Percentiles rank a stretch among this genome's conserved stretches.
Conservation (phyloP, 2,329 filamentous ascomycete species). For the Colletotrichum sp. region DNA sequence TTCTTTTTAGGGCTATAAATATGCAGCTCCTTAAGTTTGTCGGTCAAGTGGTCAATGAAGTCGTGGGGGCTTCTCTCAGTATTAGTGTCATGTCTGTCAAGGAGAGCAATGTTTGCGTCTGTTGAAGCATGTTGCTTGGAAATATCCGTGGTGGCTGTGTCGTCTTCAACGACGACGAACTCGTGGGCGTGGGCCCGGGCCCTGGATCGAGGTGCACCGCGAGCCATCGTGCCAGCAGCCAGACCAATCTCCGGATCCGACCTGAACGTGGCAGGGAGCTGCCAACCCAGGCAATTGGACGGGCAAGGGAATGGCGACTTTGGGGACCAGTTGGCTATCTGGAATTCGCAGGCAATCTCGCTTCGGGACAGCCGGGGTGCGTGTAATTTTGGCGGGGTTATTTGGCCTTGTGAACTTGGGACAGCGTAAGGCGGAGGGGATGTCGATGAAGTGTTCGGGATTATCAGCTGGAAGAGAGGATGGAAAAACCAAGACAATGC, state of each 20-base stretch:
- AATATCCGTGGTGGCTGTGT: not conserved
- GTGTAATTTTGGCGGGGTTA: constrained; percentile 1
- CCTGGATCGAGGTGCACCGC: constrained; percentile 6
- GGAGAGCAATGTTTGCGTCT: constrained; percentile 18
- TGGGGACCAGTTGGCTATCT: not conserved
- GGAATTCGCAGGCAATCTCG: constrained; percentile 11
- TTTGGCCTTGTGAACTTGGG: not conserved
- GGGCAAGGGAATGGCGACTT: not conserved
- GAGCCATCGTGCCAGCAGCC: constrained; percentile 2
- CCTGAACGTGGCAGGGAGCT: constrained; percentile 6
- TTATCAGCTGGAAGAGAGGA: not conserved
- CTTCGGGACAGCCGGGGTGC: constrained; percentile 12
- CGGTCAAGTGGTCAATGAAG: constrained; percentile 34
- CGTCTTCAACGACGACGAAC: constrained; percentile 8
- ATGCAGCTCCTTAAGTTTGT: constrained; percentile 37
- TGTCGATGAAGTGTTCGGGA: constrained; percentile 1
- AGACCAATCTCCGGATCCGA: constrained; percentile 18
- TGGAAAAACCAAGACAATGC: not conserved
- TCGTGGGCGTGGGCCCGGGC: not conserved
- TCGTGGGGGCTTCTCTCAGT: constrained; percentile 28
- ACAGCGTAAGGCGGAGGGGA: not conserved
- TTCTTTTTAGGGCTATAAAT: constrained; percentile 19
- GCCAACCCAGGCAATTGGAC: constrained; percentile 2
- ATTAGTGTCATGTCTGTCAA: constrained; percentile 33
- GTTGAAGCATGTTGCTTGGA: not conserved